These are phyloP conservation scores for Crithidia fasciculata DNA, from an alignment of 208 protist species.

Conservation along the genomic window DNA sequence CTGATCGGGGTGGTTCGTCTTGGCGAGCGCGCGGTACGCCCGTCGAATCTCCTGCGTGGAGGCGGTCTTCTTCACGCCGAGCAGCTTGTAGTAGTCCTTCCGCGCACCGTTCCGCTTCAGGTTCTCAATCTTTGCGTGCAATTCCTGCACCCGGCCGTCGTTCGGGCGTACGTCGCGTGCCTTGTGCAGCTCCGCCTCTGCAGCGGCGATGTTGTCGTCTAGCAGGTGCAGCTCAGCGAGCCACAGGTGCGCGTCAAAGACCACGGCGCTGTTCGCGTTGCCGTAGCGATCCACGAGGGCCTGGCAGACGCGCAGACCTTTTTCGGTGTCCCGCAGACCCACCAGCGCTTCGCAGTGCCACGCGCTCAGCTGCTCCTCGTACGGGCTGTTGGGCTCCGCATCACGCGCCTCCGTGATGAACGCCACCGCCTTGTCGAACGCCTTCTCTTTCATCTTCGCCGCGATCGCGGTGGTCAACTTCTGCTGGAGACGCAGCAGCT, in stretches of 20 bases:
- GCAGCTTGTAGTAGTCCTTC: constrained; percentile 94
- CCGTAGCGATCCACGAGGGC: constrained; percentile 39
- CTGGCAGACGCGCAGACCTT: constrained; percentile 63
- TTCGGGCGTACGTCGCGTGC: constrained; percentile 37
- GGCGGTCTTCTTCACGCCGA: constrained; percentile 88
- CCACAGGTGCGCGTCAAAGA: constrained; percentile 58
- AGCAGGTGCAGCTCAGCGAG: constrained; percentile 83
- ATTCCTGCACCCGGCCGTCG: constrained; percentile 38
- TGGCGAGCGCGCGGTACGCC: constrained; percentile 91
- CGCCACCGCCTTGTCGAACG: constrained; percentile 55
- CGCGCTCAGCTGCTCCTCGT: constrained; percentile 69
- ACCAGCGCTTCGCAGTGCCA: constrained; percentile 85
- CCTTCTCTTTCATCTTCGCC: constrained; percentile 37
- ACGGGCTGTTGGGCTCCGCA: constrained; percentile 56
- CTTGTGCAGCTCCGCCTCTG: constrained; percentile 62
- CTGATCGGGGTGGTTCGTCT: constrained; percentile 90
- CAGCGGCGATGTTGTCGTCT: constrained; percentile 68
- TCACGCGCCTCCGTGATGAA: constrained; percentile 51
- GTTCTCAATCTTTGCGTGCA: constrained; percentile 63
- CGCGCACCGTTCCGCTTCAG: constrained; percentile 53
- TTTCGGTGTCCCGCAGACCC: constrained; percentile 54
- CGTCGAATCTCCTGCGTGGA: constrained; percentile 82
- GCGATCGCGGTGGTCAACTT: constrained; percentile 43
- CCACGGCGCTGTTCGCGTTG: constrained; percentile 45
- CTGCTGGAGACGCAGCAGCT: constrained; percentile 73